These are phyloP conservation scores for Stachybotrys chartarum DNA, from an alignment of 2,329 filamentous ascomycete genomes.

Conservation along the genomic window DNA sequence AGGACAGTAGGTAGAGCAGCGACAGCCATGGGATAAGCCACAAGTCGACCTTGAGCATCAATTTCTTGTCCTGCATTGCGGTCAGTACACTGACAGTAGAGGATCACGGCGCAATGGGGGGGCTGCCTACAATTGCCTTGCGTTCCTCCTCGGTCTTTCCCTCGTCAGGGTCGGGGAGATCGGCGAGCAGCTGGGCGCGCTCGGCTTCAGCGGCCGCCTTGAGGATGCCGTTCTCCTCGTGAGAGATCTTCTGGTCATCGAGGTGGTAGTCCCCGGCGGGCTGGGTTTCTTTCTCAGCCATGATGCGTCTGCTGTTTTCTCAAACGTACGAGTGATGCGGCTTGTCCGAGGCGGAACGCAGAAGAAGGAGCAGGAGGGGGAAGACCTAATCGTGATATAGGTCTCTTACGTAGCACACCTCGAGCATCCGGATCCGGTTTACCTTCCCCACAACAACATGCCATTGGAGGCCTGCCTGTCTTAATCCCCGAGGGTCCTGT, in stretches of 20 bases:
- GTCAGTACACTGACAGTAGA: background rate
- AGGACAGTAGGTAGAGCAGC: slow-evolving; percentile 48
- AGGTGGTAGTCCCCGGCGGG: background rate
- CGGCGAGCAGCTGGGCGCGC: slow-evolving; percentile 17
- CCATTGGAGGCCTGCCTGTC: too few species aligned
- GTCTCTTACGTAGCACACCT: too few species aligned
- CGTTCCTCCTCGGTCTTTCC: slow-evolving; percentile 55
- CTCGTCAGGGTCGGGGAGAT: slow-evolving; percentile 38
- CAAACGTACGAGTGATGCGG: too few species aligned
- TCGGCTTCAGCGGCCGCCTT: slow-evolving; percentile 12
- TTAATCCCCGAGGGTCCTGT: too few species aligned
- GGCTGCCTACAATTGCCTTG: slow-evolving; percentile 45
- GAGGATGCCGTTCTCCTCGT: slow-evolving; percentile 4
- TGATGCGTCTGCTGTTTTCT: background rate
- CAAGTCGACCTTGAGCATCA: slow-evolving; percentile 50
- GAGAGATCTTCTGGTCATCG: background rate
- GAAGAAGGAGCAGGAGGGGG: too few species aligned
- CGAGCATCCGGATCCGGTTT: too few species aligned
- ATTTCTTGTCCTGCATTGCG: slow-evolving; percentile 32
- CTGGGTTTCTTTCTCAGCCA: background rate
- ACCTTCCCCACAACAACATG: too few species aligned
- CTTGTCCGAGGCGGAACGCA: too few species aligned
- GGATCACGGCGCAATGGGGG: slow-evolving; percentile 19
- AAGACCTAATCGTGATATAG: too few species aligned
- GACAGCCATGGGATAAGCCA: slow-evolving; percentile 52